These are phyloP conservation scores for Mycosphaerella sp. DNA, from an alignment of 2,329 filamentous ascomycete species.

Conservation along the genomic window DNA sequence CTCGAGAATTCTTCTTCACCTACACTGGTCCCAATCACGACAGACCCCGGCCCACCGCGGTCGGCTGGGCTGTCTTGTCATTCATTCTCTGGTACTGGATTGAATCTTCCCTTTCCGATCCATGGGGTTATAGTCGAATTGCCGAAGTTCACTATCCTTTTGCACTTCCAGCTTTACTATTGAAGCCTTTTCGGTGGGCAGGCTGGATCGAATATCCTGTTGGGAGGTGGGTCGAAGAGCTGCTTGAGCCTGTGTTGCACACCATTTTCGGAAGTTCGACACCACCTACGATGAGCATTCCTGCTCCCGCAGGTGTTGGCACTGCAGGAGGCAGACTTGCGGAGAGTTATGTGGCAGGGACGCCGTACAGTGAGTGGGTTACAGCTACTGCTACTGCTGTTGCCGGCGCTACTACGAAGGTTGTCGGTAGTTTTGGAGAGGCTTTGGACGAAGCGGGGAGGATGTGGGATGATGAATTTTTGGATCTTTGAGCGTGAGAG, in stretches of 20 bases:
- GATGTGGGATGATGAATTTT: conserved; percentile 29
- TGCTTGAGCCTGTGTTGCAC: conserved; percentile 2
- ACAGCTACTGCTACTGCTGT: conserved; percentile 13
- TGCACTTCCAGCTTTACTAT: conserved; percentile 51
- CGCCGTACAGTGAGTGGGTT: conserved; percentile 12
- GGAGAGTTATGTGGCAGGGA: conserved; percentile 1
- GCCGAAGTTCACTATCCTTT: conserved; percentile 49
- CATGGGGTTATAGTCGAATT: conserved; percentile 46
- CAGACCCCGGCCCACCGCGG: conserved; percentile 35
- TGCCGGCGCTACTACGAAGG: conserved; percentile 15
- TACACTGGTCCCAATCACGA: conserved; percentile 16
- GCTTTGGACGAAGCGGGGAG: conserved; percentile 27
- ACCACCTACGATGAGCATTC: background rate
- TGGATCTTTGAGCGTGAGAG: conserved; percentile 9
- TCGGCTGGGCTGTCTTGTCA: conserved; percentile 38
- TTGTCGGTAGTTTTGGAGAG: conserved; percentile 21
- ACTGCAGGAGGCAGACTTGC: background rate
- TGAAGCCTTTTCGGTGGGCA: conserved; percentile 33
- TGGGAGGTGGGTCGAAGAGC: conserved; percentile 32
- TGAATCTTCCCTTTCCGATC: conserved; percentile 34
- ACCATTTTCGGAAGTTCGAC: conserved; percentile 2
- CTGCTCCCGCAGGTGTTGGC: background rate
- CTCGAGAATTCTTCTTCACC: conserved; percentile 28
- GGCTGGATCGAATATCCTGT: conserved; percentile 21
- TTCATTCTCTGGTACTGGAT: conserved; percentile 45